These are phyloP conservation scores for Kodamaea kaohsiungensis DNA, from an alignment of 805 yeast species.

Conservation along the genomic window DNA sequence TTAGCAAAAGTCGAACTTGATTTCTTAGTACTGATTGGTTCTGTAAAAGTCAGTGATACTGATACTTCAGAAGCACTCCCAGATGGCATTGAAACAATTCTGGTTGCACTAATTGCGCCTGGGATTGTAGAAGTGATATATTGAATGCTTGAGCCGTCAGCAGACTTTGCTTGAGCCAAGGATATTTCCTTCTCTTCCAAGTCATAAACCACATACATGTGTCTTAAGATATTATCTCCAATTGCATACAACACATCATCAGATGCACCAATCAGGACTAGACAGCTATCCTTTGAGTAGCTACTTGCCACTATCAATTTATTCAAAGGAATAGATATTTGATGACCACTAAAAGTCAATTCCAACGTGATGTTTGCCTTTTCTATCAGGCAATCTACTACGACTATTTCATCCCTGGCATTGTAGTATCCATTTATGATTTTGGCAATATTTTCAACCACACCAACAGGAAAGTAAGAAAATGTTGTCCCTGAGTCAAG, in stretches of 20 bases:
- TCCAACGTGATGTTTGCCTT: background rate
- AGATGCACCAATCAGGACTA: background rate
- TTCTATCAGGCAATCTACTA: background rate
- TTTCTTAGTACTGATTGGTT: background rate
- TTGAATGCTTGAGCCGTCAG: conserved; percentile 11
- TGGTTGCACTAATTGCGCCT: background rate
- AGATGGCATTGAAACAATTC: background rate
- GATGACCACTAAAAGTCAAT: background rate
- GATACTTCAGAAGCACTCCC: background rate
- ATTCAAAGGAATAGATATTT: background rate
- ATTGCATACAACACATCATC: conserved; percentile 22
- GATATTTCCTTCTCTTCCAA: conserved; percentile 45
- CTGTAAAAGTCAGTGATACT: background rate
- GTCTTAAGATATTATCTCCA: conserved; percentile 56
- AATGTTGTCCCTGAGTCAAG: conserved; percentile 11
- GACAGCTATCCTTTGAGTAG: background rate
- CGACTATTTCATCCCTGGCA: background rate
- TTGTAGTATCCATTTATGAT: background rate
- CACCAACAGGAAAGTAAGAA: conserved; percentile 4
- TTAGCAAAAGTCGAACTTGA: background rate
- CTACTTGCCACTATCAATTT: background rate
- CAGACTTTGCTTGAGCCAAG: conserved; percentile 46
- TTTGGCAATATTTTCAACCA: background rate
- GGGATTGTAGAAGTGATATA: background rate
- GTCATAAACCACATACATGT: conserved; percentile 58